phyloP scores from a whole-genome alignment of 192 early-diverging fungal species.

The Allomyces macrogynus region DNA sequence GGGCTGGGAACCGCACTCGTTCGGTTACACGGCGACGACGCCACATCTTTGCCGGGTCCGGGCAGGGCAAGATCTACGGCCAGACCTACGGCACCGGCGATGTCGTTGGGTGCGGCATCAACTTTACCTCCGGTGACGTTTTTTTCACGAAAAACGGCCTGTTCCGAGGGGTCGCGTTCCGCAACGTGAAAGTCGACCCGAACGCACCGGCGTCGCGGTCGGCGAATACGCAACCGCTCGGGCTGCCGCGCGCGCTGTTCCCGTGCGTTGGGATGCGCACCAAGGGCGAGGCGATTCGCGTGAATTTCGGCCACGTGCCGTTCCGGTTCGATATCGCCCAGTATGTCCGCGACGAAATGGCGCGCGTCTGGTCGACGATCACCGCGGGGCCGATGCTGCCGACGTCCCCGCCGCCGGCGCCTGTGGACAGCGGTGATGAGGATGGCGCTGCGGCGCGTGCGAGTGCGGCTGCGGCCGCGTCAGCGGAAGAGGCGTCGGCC shows the following conservation, averaged over 20 bases:
- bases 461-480: neutral
- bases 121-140: slow-evolving; percentile 48
- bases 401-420: slow-evolving; percentile 4
- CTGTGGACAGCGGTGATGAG: neutral
- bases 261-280: slow-evolving; percentile 55
- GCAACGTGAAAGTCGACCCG: slow-evolving; percentile 10
- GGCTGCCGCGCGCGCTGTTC: slow-evolving; percentile 17
- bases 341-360: slow-evolving; percentile 31
- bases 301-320: slow-evolving; percentile 17
- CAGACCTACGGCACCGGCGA: slow-evolving; percentile 84
- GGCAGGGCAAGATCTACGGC: slow-evolving; percentile 60
- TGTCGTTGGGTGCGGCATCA: slow-evolving; percentile 77
- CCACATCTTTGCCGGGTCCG: slow-evolving; percentile 50
- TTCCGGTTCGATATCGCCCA: slow-evolving; percentile 56
- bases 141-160: slow-evolving; percentile 90
- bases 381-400: slow-evolving; percentile 8
- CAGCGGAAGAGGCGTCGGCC: too few species aligned
- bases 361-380: slow-evolving; percentile 18
- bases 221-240: too few species aligned
- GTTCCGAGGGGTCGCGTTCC: slow-evolving; percentile 37
- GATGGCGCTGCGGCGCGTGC: slow-evolving; percentile 2
- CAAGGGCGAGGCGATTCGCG: slow-evolving; percentile 43
- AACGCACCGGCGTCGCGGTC: slow-evolving; percentile 6
- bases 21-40: slow-evolving; percentile 98
- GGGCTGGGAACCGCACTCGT: slow-evolving; percentile 78